Evolutionary conservation across 495 filamentous ascomycete species (phyloP), one percentile per base, ranked within the genome.

Genomic region (Elaphomyces granulatus): DNA sequence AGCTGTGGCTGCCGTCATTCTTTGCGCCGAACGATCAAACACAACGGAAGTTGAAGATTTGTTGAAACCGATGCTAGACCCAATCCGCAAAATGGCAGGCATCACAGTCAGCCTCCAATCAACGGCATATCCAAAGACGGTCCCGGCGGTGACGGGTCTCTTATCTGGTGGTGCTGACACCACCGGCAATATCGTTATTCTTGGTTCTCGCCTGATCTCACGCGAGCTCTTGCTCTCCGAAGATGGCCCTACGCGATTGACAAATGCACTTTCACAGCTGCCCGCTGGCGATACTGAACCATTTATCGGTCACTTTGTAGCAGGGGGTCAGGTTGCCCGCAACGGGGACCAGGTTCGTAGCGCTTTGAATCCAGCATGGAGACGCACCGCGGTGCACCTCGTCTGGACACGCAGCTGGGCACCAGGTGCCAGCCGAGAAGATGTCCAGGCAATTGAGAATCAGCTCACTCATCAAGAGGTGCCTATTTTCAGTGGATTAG

Each of bases 171-270:
- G n/a, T n/a, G n/a, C n/a, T n/a, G n/a, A n/a, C n/a, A 41, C 61
- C 12, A 36, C 49, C 8, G 54, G 49, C 33, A 51, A 46, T 4
- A 55, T 52, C 18, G 38, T 43, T 9, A 54, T 62, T n/a, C 45
- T 59, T 7, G 49, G 52, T 26, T 58, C 53, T 8, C 56, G 67
- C 16, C 52, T 71, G 17, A 50, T 70, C 36, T 53, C 59, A 20
- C 43, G 41, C 37, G 43, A 45, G 30, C 43, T 53, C 15, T 53
- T 61, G 17, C 40, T 45, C 34, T 58, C 47, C 4, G 37, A 42
- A n/a, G 40, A 43, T 23, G 59, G 58, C 8, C 52, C 60, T 28
- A 36, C 43, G 33, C 36, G 47, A 23, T 34, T 63, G 37, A 48
- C n/a, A n/a, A n/a, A n/a, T n/a, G n/a, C n/a, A n/a, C n/a, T n/a